phyloP scores from a whole-genome alignment of 441 rosid genomes.

The Flueggea neowawraea region DNA sequence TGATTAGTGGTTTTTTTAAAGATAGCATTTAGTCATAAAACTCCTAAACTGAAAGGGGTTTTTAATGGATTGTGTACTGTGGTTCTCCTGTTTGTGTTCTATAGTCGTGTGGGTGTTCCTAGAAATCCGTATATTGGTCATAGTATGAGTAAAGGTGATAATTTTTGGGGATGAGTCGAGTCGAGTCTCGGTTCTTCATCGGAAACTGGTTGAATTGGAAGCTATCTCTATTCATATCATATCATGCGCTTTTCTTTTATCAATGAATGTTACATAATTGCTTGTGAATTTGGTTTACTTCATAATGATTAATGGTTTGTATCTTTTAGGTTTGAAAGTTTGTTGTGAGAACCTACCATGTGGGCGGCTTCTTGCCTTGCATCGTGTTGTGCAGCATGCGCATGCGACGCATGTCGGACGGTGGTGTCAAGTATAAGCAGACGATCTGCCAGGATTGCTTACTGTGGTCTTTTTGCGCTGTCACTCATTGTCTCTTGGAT shows the following conservation, averaged over 20 bases:
- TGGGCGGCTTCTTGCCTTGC: slow-evolving; percentile 95
- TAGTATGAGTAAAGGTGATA: slow-evolving; percentile 11
- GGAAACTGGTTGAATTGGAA: slow-evolving; percentile 41
- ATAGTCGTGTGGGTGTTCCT: slow-evolving; percentile 27
- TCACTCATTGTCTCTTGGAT: slow-evolving; percentile 86
- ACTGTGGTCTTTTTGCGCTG: slow-evolving; percentile 89
- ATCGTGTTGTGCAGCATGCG: slow-evolving; percentile 91
- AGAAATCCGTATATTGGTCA: slow-evolving; percentile 30
- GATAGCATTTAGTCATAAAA: slow-evolving; percentile 27
- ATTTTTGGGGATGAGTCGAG: slow-evolving; percentile 21
- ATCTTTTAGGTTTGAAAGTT: no score
- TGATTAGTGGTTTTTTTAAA: no score
- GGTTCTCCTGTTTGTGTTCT: slow-evolving; percentile 48
- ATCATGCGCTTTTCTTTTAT: no score
- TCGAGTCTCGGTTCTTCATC: slow-evolving; percentile 30
- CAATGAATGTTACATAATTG: no score
- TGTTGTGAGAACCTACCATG: slow-evolving; percentile 33
- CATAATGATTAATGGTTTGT: no score
- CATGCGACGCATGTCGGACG: slow-evolving; percentile 88
- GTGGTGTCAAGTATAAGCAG: slow-evolving; percentile 88
- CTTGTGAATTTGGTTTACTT: no score
- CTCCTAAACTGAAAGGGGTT: slow-evolving; percentile 47
- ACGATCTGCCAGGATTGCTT: slow-evolving; percentile 90
- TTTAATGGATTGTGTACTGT: slow-evolving; percentile 53
- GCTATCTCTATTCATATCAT: slow-evolving; percentile 7